Percentiles rank a stretch among this genome's conserved stretches.
These are phyloP conservation scores for Adansonia digitata DNA, from an alignment of 345 rosid species.

Conservation along the genomic window DNA sequence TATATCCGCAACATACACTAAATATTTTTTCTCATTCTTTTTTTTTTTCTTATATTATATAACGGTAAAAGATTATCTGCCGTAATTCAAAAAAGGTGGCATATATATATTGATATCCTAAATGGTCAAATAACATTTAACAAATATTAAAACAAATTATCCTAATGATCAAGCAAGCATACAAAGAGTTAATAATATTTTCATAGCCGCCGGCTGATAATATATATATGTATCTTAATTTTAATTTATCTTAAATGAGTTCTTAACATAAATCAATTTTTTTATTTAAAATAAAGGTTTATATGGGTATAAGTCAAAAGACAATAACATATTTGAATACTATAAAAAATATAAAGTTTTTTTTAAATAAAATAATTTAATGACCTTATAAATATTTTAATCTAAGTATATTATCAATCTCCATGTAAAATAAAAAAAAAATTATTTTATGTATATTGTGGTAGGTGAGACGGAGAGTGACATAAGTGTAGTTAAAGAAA, in stretches of 20 bases:
- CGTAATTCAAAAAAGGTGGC: not conserved
- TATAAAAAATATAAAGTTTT: too few species aligned
- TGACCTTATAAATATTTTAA: too few species aligned
- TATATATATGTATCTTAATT: too few species aligned
- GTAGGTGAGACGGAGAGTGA: not conserved
- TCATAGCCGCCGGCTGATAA: not conserved
- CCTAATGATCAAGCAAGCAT: not conserved
- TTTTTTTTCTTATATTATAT: not conserved
- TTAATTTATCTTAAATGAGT: too few species aligned
- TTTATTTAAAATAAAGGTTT: too few species aligned
- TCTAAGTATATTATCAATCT: too few species aligned
- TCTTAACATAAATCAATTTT: too few species aligned
- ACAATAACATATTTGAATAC: too few species aligned
- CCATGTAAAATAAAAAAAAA: too few species aligned
- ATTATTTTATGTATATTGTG: not conserved
- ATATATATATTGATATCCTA: not conserved
- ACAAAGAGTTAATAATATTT: not conserved
- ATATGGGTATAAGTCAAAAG: too few species aligned
- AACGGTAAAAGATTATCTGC: not conserved
- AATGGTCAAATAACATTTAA: constrained; percentile 2
- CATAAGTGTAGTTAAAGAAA: not conserved
- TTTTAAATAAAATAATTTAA: too few species aligned
- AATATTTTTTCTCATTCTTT: not conserved
- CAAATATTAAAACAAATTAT: not conserved
- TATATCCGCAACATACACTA: too few species aligned